These are phyloP conservation scores for Glycyrrhiza uralensis DNA, from an alignment of 306 rosid species.

Conservation along the genomic window DNA sequence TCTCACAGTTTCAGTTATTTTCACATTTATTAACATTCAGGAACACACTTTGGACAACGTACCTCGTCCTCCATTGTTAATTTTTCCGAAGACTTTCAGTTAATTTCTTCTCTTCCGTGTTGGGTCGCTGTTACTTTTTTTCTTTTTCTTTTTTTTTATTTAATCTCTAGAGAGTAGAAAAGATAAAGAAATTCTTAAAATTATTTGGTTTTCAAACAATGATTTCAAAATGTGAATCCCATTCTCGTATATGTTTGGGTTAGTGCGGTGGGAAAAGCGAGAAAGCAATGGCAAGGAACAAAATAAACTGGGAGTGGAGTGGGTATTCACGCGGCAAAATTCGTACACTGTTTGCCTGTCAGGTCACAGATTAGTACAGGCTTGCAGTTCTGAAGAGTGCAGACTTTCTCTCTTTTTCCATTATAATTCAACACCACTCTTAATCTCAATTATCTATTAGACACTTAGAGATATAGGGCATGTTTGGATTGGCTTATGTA, in stretches of 20 bases:
- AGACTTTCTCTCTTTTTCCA: not conserved
- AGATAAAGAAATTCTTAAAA: not conserved
- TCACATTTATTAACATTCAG: not conserved
- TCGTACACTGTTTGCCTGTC: conserved; percentile 39
- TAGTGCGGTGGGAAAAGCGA: conserved; percentile 31
- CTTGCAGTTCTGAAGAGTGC: conserved; percentile 37
- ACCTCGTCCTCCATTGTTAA: conserved; percentile 25
- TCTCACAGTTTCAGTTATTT: not conserved
- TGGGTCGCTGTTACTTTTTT: conserved; percentile 5
- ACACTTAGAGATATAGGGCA: too few relatives aligned
- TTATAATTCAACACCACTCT: too few relatives aligned
- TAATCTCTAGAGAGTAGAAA: not conserved
- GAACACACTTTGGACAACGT: not conserved
- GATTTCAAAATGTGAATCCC: not conserved
- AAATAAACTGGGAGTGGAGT: conserved; percentile 29
- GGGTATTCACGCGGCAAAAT: conserved; percentile 36
- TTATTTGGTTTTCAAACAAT: not conserved
- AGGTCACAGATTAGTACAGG: conserved; percentile 29
- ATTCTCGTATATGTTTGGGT: conserved; percentile 28
- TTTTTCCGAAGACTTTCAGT: conserved; percentile 11
- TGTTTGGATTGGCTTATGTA: too few relatives aligned
- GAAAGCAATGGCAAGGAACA: conserved; percentile 27
- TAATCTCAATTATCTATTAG: too few relatives aligned
- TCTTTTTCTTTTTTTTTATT: not conserved
- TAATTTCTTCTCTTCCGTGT: conserved; percentile 18